These are phyloP conservation scores for Monilinia aucupariae DNA, from an alignment of 2,329 filamentous ascomycete species.

Conservation along the genomic window DNA sequence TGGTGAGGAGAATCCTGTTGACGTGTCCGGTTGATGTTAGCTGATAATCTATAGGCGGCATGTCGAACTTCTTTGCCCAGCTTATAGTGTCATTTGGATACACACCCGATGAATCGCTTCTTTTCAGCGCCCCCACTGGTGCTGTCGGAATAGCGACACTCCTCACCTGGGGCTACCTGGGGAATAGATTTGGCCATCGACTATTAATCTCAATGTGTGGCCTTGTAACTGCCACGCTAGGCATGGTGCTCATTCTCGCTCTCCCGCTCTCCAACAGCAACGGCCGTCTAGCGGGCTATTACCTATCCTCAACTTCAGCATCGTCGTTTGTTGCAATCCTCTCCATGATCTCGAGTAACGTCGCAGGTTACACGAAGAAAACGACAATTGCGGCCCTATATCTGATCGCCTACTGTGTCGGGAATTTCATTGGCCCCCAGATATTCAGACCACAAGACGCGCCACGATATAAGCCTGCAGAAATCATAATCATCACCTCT, in stretches of 20 bases:
- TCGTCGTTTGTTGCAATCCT: constrained; percentile 39
- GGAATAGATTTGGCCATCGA: constrained; percentile 29
- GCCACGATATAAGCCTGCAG: constrained; percentile 37
- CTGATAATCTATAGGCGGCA: constrained; percentile 39
- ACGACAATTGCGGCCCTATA: constrained; percentile 43
- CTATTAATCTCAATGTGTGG: constrained; percentile 36
- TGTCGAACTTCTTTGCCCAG: constrained; percentile 53
- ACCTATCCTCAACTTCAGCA: constrained; percentile 52
- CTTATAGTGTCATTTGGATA: constrained; percentile 48
- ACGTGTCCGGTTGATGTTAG: not conserved
- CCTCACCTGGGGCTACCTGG: constrained; percentile 29
- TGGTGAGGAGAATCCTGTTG: constrained; percentile 20
- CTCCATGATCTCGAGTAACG: constrained; percentile 40
- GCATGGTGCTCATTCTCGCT: constrained; percentile 36
- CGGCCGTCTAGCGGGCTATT: constrained; percentile 39
- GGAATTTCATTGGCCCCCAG: constrained; percentile 47
- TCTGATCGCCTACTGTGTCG: constrained; percentile 46
- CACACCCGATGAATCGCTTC: constrained; percentile 31
- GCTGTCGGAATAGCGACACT: constrained; percentile 31
- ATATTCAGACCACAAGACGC: constrained; percentile 41
- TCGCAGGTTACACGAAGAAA: constrained; percentile 46
- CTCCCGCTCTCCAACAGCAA: constrained; percentile 37
- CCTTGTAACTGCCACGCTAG: constrained; percentile 35
- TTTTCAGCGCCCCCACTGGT: constrained; percentile 32
- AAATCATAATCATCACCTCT: constrained; percentile 44